Conservation (phyloP, 192 early-diverging fungal genomes). For the Coemansia sp. region DNA sequence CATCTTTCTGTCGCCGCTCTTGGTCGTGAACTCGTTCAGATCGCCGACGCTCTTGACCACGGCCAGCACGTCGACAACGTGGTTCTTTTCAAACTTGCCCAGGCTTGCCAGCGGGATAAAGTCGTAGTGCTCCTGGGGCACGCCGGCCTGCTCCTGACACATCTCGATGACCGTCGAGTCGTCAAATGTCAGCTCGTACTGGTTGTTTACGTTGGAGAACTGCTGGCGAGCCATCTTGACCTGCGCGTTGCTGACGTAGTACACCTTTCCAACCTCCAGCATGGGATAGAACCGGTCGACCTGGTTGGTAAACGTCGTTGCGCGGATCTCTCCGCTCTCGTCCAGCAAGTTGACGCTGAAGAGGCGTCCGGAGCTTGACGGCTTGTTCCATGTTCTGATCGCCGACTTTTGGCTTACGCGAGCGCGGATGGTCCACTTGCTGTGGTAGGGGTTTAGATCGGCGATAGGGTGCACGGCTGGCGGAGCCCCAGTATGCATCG, state of each 20-base stretch:
- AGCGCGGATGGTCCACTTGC: constrained; percentile 94
- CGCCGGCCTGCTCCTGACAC: constrained; percentile 40
- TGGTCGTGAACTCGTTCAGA: constrained; percentile 60
- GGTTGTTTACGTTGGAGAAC: constrained; percentile 76
- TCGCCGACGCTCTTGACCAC: constrained; percentile 66
- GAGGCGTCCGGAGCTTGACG: constrained; percentile 72
- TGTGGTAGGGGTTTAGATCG: constrained; percentile 83
- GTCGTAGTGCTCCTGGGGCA: constrained; percentile 57
- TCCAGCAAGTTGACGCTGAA: constrained; percentile 89
- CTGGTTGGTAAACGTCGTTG: constrained; percentile 88
- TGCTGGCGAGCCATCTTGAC: constrained; percentile 83
- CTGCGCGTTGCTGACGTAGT: constrained; percentile 77
- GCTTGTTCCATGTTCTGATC: constrained; percentile 79
- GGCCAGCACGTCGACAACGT: constrained; percentile 73
- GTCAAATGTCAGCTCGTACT: constrained; percentile 90
- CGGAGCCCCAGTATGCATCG: constrained; percentile 38
- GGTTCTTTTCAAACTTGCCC: constrained; percentile 65
- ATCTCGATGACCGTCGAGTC: constrained; percentile 60
- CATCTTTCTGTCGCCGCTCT: constrained; percentile 46
- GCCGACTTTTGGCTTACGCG: constrained; percentile 81
- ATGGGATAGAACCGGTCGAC: constrained; percentile 74
- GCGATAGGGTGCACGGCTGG: constrained; percentile 57
- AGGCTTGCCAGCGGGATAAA: constrained; percentile 70
- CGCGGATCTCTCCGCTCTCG: constrained; percentile 88
- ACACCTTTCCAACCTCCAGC: constrained; percentile 77